Base-by-base conservation (phyloP, 805 yeast genomes). In the Lachancea dasiensis region DNA sequence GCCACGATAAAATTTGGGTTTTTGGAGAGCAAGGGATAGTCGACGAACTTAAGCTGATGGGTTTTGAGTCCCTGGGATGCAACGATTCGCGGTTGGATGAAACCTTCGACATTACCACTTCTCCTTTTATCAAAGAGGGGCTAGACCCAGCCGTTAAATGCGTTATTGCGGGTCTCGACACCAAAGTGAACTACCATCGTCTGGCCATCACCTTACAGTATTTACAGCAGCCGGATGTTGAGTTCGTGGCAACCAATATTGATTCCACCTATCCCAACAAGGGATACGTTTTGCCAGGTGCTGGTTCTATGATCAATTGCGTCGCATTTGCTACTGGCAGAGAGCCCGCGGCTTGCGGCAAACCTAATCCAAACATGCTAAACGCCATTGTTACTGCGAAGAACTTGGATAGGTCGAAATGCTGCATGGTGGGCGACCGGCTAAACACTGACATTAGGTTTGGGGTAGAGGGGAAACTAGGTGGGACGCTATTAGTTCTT, bases 391-490 rank as follows among this genome's bases (percentile, higher is more conserved):
- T 79, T 45, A 83, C 83, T 3, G 77, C 78, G 24, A 72, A 68
- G 45, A 60, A 72, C 14, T 65, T 77, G 23, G 77, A 77, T 36
- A 74, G 77, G 36, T 47, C 63, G 3, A 70, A 75, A 41, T 80
- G 95, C 9, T 72, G 90, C 47, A 92, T 92, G 97, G 76, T 92
- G 41, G 98, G 98, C 15, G 98, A 92, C 58, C 72, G 98, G 48
- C 68, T 92, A 42, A 90, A 92, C 60, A 92, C 98, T 0, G 98
- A 92, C 54, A 90, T 92, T 79, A 75, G 73, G 54, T 92, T 92
- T 60, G 98, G 97, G 30, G 69, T 75, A 39, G 80, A 79, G 41
- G 95, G 95, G 37, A 92, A 92, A 1, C 69, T 92, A 30, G 65
- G 64, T 19, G 87, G 81, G 39, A 89, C 97, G 2, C 61, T 92